Evolutionary conservation across 2,329 filamentous ascomycete genomes (phyloP).

Genomic region (Magnaporthiopsis incrustans): DNA sequence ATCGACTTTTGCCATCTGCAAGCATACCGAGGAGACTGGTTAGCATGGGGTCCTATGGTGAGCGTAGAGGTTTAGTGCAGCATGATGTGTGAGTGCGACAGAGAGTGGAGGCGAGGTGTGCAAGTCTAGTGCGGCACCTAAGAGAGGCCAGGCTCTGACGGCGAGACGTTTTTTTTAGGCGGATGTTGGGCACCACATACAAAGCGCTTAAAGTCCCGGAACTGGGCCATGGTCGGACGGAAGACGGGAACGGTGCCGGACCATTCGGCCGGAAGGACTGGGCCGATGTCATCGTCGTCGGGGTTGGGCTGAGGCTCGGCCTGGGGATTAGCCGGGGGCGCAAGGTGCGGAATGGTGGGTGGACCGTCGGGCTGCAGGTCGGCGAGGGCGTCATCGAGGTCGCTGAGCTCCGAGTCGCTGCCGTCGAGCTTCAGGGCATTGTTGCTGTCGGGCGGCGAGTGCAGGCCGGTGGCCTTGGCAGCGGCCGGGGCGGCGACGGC

Average conservation of each 20-base stretch:
- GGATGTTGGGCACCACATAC: constrained; percentile 33
- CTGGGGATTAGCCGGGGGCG: constrained; percentile 6
- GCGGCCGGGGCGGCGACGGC: constrained; percentile 16
- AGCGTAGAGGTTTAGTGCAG: neutral
- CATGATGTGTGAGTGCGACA: neutral
- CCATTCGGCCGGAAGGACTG: constrained; percentile 79
- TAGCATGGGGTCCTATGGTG: neutral
- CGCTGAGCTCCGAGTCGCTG: constrained; percentile 59
- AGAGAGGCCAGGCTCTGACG: neutral
- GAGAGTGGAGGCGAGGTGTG: neutral
- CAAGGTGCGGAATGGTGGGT: constrained; percentile 11
- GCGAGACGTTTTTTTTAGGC: no score
- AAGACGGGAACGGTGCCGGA: constrained; percentile 91
- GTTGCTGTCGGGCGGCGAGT: constrained; percentile 59
- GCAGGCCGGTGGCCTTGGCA: constrained; percentile 40
- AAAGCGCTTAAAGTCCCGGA: constrained; percentile 86
- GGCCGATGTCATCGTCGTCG: constrained; percentile 51
- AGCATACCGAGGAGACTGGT: neutral
- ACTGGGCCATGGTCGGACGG: constrained; percentile 90
- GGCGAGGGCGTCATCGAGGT: constrained; percentile 48
- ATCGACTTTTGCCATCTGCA: constrained; percentile 72
- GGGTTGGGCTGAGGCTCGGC: constrained; percentile 16
- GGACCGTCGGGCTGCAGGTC: constrained; percentile 19
- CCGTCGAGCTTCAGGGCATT: constrained; percentile 49
- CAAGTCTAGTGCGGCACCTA: neutral